Base-by-base conservation (phyloP, 306 rosid species). In the Psophocarpus tetragonolobus region DNA sequence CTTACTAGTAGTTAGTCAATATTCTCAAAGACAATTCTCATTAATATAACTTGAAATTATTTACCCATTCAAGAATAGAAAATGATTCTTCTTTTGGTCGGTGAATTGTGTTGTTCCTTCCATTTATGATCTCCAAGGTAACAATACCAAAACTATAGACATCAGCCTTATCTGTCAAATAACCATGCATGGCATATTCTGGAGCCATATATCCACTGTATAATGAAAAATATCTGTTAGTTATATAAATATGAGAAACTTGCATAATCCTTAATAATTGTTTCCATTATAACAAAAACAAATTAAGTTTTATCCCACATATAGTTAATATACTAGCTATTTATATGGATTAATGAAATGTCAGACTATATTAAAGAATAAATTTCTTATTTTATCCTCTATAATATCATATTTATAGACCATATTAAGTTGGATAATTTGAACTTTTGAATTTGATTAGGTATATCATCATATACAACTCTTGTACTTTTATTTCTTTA, bases 141-240 rank as follows among this genome's bases (percentile, higher is more conserved):
- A 90, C 88, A 30, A 92, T 63, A 33, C 96, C 96, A 42, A 87
- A 92, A 50, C 97, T 92, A 60, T 92, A 92, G 1, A 90, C 91
- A 39, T 92, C 93, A 51, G 93, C 96, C 73, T 92, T 92, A 5
- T 91, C 91, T 0, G 92, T 91, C 30, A 91, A 84, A 67, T 91
- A 82, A 76, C 94, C 94, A 7, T 84, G 82, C 92, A 89, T 80
- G 0, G 93, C 88, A 54, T 88, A 90, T 75, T 87, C 89, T 0
- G 89, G 87, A 33, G 92, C 90, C 86, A 87, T 82, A 53, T 90
- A 85, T 58, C 88, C 89, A 47, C 88, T 85, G 13, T 35, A 76
- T 30, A 57, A 60, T 75, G 10, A 67, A 63, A 4, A 30, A 8
- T 26, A 17, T 48, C 32, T 27, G 54, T 61, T 0, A 56, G 24